Evolutionary conservation across 495 filamentous ascomycete species (phyloP), one percentile per base, ranked within the genome.

Genomic region (Aspergillus heteromorphus): DNA sequence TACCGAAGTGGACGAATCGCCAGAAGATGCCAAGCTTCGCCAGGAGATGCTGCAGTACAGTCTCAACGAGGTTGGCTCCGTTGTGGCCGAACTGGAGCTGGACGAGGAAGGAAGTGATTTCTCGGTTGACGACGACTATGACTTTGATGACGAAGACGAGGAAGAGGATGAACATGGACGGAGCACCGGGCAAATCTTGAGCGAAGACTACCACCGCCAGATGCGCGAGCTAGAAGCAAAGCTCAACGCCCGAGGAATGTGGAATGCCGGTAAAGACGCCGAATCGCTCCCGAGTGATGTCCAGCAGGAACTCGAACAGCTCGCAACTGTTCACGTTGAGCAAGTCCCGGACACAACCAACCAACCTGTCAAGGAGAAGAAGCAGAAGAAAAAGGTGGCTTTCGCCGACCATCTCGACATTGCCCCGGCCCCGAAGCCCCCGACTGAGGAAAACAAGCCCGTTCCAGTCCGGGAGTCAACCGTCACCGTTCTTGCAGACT

Each of bases 21-120:
- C 76, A 3, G 91, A 95, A 57, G 92, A 95, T 63, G 85, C 88
- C 9, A 74, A 75, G n/a, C 68, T 95, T 2, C 87, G 95, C 10
- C 82, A 86, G 50, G 83, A 97, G 59, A 97, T 98, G 93, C 71
- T 97, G n/a, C 76, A 87, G 55, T 97, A 97, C 61, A 85, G 85
- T 43, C 81, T 93, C 67, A 69, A 83, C 41, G 91, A 96, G 59
- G 84, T 98, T 50, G 89, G 89, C 1, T 81, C 88, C 20, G 87
- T 98, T 2, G 92, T 98, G 6, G 92, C 92, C n/a, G 91, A 97
- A 71, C 76, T 98, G 29, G 81, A 93, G 52, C 64, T 98, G 11
- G 89, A 96, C 43, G 88, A 91, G 29, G 82, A 79, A 21, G 81
- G 73, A 42, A 76, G 71, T 48, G 77, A 84, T 16, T 71, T 82